Percentiles rank a stretch among this genome's conserved stretches.
These are phyloP conservation scores for Acacia crassicarpa DNA, from an alignment of 306 rosid genomes.

Conservation along the genomic window DNA sequence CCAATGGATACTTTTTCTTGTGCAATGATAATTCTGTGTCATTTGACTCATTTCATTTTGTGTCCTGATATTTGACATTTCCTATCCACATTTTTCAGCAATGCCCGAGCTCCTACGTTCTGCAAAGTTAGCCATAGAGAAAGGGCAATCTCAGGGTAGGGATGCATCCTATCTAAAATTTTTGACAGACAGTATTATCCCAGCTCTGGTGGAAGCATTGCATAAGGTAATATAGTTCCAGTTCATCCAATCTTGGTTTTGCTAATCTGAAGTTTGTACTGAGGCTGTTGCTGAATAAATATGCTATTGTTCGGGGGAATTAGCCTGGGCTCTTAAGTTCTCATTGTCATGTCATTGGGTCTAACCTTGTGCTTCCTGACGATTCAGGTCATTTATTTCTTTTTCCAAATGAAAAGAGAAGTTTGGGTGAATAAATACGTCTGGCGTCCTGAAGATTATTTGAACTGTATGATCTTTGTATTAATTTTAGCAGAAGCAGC, in stretches of 20 bases:
- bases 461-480: neutral
- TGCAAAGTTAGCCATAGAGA: conserved; percentile 94
- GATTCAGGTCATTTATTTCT: neutral
- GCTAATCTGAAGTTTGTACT: neutral
- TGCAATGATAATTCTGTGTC: neutral
- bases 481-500: neutral
- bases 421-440: neutral
- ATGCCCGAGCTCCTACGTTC: conserved; percentile 97
- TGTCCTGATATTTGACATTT: conserved; percentile 28
- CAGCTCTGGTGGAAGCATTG: conserved; percentile 95
- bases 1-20: neutral
- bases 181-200: conserved; percentile 81
- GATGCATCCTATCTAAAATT: conserved; percentile 81
- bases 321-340: neutral
- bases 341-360: neutral
- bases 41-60: neutral
- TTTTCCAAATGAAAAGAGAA: neutral
- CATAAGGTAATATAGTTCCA: conserved; percentile 64
- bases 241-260: neutral
- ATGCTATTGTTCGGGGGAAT: neutral
- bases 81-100: conserved; percentile 46
- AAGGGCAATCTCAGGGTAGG: conserved; percentile 92
- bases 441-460: conserved; percentile 1
- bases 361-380: neutral
- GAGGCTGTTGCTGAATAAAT: neutral